Percentiles rank a stretch among this genome's conserved stretches.
phyloP scores from a whole-genome alignment of 2,329 filamentous ascomycete species.

The Drechslerella dactyloides region DNA sequence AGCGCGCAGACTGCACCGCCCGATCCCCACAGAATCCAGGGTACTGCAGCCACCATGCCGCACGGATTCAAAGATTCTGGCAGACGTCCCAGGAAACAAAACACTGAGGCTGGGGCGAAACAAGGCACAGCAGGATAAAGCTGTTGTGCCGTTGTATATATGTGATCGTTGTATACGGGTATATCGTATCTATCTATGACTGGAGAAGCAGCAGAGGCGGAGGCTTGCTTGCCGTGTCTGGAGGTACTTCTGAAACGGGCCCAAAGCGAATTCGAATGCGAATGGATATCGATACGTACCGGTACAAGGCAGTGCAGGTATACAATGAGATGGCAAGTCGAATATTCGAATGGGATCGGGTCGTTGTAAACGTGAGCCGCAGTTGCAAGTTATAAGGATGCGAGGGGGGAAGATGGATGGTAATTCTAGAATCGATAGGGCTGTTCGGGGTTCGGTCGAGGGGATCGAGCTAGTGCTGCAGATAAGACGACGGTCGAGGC shows the following conservation, averaged over 20 bases:
- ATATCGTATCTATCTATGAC: background rate
- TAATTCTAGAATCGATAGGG: background rate
- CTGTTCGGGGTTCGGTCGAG: background rate
- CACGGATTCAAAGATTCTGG: background rate
- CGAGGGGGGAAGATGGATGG: constrained; percentile 2
- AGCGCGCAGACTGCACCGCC: constrained; percentile 1
- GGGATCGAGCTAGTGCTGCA: background rate
- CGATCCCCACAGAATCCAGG: background rate
- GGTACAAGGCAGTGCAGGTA: background rate
- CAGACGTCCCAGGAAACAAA: background rate
- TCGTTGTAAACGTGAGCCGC: background rate
- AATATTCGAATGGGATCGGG: background rate
- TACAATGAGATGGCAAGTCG: background rate
- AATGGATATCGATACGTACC: background rate
- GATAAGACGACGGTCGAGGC: constrained; percentile 5
- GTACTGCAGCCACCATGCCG: constrained; percentile 9
- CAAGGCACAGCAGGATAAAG: background rate
- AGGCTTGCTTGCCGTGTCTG: background rate
- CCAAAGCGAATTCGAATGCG: background rate
- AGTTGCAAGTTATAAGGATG: background rate
- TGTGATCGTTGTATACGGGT: background rate
- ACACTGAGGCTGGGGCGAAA: background rate
- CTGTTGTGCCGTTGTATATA: constrained; percentile 1
- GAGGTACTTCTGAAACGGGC: constrained; percentile 4
- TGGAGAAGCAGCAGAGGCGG: background rate